phyloP scores from a whole-genome alignment of 768 basidiomycete genomes.

The Lyophyllum shimeji region DNA sequence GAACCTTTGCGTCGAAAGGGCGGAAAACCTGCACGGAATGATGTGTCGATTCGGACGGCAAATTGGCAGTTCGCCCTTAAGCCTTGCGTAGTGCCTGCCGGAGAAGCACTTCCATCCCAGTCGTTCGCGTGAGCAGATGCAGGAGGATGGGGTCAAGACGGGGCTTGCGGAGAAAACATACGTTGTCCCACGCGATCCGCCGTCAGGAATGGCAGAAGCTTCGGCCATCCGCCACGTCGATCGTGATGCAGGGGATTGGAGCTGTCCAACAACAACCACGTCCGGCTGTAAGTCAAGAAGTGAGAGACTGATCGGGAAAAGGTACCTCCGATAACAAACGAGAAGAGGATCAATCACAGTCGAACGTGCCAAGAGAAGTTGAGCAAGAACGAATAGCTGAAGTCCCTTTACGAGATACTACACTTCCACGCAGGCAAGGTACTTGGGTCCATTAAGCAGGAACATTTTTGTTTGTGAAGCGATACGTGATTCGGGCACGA shows the following conservation, averaged over 20 bases:
- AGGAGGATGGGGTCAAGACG: conserved; percentile 13
- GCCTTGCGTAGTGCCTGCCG: conserved; percentile 17
- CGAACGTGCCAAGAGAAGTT: no score
- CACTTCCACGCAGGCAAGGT: no score
- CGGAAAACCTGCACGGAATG: conserved; percentile 15
- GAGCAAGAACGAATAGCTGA: no score
- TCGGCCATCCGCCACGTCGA: conserved; percentile 6
- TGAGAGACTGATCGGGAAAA: neutral
- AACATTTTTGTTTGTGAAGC: no score
- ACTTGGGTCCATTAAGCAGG: no score
- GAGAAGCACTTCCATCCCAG: conserved; percentile 18
- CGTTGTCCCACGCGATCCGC: conserved; percentile 7
- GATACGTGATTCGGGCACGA: no score
- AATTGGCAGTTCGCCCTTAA: conserved; percentile 30
- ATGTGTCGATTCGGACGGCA: conserved; percentile 18
- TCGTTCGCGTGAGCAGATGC: neutral
- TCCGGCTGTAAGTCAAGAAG: conserved; percentile 1
- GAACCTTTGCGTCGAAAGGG: conserved; percentile 12
- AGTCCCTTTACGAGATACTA: no score
- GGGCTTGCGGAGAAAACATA: neutral
- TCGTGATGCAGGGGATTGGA: conserved; percentile 10
- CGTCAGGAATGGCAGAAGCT: conserved; percentile 17
- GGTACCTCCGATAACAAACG: neutral
- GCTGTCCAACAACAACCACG: conserved; percentile 3
- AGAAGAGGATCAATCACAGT: neutral